These are phyloP conservation scores for Sugiyamaella sp. DNA, from an alignment of 1,139 yeast species.

Conservation along the genomic window DNA sequence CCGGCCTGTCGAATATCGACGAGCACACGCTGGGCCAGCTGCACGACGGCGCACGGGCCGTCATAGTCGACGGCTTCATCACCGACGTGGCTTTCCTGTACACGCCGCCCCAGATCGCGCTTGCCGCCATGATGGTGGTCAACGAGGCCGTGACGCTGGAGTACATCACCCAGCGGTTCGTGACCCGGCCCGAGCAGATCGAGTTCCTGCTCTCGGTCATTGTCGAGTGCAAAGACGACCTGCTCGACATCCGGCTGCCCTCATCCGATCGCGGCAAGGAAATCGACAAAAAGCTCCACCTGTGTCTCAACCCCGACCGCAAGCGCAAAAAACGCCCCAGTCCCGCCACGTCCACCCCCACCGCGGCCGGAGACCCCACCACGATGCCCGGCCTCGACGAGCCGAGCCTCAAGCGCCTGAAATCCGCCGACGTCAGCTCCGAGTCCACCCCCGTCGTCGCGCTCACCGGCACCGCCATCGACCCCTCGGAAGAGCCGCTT, in stretches of 20 bases:
- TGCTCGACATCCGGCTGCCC: slow-evolving; percentile 27
- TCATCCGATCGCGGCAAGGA: slow-evolving; percentile 37
- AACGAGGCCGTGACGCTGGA: slow-evolving; percentile 66
- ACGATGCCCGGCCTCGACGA: background rate
- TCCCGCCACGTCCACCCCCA: slow-evolving; percentile 6
- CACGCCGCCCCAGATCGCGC: slow-evolving; percentile 94
- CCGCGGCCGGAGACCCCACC: slow-evolving; percentile 8
- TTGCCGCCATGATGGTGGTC: slow-evolving; percentile 74
- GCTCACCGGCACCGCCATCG: slow-evolving; percentile 6
- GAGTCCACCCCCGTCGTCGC: slow-evolving; percentile 13
- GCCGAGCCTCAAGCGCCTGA: slow-evolving; percentile 21
- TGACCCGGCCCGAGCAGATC: slow-evolving; percentile 25
- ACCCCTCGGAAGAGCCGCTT: slow-evolving; percentile 12
- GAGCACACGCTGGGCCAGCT: slow-evolving; percentile 37
- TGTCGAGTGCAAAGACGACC: slow-evolving; percentile 31
- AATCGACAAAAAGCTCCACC: slow-evolving; percentile 42
- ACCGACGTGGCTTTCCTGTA: slow-evolving; percentile 76
- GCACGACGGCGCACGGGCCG: slow-evolving; percentile 69
- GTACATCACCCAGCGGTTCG: slow-evolving; percentile 65
- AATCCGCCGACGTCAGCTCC: slow-evolving; percentile 14
- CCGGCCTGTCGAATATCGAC: slow-evolving; percentile 31
- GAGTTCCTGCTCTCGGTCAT: slow-evolving; percentile 29
- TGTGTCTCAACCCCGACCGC: slow-evolving; percentile 36
- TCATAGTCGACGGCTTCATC: slow-evolving; percentile 65
- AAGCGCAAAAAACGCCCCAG: slow-evolving; percentile 21